These are phyloP conservation scores for Plectranthus barbatus DNA, from an alignment of 257 asterid genomes.

Conservation along the genomic window DNA sequence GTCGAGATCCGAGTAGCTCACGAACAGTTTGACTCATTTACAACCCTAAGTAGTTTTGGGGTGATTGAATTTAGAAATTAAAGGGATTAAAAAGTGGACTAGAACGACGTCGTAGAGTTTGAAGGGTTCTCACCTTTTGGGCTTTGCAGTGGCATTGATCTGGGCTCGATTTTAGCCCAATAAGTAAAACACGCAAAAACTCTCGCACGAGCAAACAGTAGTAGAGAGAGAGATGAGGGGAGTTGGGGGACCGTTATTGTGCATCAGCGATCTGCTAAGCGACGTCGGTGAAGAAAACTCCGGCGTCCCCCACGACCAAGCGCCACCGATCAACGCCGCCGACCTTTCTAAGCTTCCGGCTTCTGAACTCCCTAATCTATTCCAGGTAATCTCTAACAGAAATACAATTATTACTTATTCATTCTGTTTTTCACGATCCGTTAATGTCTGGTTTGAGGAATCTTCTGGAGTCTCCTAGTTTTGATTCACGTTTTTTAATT, in stretches of 20 bases:
- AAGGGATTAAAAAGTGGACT: not conserved
- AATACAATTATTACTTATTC: not conserved
- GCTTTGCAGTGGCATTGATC: too few relatives aligned
- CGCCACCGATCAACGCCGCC: constrained; percentile 15
- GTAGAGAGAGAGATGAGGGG: constrained; percentile 54
- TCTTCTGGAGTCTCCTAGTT: too few relatives aligned
- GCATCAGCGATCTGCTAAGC: constrained; percentile 75
- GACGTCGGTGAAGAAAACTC: constrained; percentile 57
- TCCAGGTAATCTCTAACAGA: constrained; percentile 51
- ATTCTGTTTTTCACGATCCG: not conserved
- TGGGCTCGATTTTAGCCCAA: not conserved
- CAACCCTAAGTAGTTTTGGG: too few relatives aligned
- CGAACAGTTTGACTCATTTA: too few relatives aligned
- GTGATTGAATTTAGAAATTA: not conserved
- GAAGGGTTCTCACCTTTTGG: not conserved
- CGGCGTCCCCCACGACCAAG: constrained; percentile 14
- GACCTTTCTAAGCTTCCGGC: constrained; percentile 34
- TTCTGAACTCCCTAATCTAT: constrained; percentile 45
- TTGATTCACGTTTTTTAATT: too few relatives aligned
- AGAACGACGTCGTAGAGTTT: constrained; percentile 2
- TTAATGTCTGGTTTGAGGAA: too few relatives aligned
- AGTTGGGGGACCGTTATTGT: constrained; percentile 74
- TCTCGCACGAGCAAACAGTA: not conserved
- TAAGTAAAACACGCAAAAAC: not conserved
- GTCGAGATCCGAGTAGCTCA: too few relatives aligned